Base-by-base conservation (phyloP, 2,329 filamentous ascomycete species). In the Atkinsonella hypoxylon region DNA sequence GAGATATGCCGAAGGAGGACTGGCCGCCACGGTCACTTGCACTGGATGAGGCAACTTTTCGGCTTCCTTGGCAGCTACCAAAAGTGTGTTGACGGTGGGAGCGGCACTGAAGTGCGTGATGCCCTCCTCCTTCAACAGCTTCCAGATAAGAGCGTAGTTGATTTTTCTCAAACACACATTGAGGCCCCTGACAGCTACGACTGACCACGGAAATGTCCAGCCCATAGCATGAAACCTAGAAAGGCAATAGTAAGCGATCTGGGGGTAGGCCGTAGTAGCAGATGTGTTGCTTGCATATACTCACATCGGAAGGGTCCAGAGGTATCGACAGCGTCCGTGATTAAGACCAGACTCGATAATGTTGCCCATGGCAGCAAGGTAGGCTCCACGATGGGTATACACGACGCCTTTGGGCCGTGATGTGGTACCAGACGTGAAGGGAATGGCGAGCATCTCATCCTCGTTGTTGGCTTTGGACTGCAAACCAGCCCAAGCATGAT, bases 101-200 rank as follows among this genome's bases (percentile, higher is more conserved):
- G 91, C 93, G 1, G 91, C 91, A 62, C 91, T 95, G 71, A 94
- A 97, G 67, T 98, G 93, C 0, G 89, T 97, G 56, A 98, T 85
- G 7, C 79, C 74, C 67, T 97, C 87, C 48, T 89, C 79, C 61
- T 89, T 94, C 34, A 98, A 71, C 4, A 98, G 70, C 46, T 79
- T 78, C 93, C 93, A 98, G 53, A 98, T 95, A 52, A 91, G 75
- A 0, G 87, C 81, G 63, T 98, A 98, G 68, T 97, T 89, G 56
- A 98, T 88, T 72, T 95, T 97, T 54, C 93, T 80, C 17, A 98
- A 74, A 61, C 90, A 96, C 64, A 95, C 89, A 66, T 97, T 89
- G 3, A 91, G 94, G n/a, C 91, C 93, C 54, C 93, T 77, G 4
- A 93, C 89, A 1, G 89, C 89, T 11, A 89, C 94, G n/a, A 96